Evolutionary conservation across 2,329 filamentous ascomycete species (phyloP).

Genomic region (Pseudogymnoascus sp.): DNA sequence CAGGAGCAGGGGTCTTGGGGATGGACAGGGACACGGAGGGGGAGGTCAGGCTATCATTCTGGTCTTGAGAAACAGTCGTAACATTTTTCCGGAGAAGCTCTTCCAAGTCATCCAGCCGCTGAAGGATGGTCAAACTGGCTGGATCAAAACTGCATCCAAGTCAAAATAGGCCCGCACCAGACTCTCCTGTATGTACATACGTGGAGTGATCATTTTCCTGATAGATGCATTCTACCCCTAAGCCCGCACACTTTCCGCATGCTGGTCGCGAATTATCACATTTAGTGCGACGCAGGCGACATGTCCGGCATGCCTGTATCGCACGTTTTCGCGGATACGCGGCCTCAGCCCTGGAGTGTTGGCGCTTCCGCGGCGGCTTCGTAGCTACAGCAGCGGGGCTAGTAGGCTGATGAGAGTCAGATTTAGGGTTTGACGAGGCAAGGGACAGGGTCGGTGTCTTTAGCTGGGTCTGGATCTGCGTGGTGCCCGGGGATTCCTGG

Average conservation of each 20-base stretch:
- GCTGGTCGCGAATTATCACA: slow-evolving; percentile 30
- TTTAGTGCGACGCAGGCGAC: slow-evolving; percentile 28
- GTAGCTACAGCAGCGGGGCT: background rate
- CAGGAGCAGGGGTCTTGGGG: background rate
- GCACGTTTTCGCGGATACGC: slow-evolving; percentile 27
- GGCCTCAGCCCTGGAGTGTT: background rate
- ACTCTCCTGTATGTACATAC: background rate
- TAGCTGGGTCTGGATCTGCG: background rate
- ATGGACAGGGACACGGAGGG: background rate
- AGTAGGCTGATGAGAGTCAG: background rate
- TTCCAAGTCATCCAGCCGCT: slow-evolving; percentile 15
- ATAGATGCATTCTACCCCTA: slow-evolving; percentile 29
- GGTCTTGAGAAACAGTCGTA: background rate
- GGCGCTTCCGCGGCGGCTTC: slow-evolving; percentile 6
- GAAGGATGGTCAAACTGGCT: slow-evolving; percentile 16
- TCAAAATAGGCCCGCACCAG: background rate
- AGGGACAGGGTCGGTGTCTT: slow-evolving; percentile 3
- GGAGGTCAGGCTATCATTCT: background rate
- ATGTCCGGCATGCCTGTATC: slow-evolving; percentile 30
- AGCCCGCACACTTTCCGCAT: slow-evolving; percentile 27
- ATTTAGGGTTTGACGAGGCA: background rate
- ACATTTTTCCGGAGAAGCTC: slow-evolving; percentile 12
- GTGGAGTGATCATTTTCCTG: slow-evolving; percentile 18
- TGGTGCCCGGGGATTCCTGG: slow-evolving; percentile 1
- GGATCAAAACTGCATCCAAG: slow-evolving; percentile 13